Base-by-base conservation (phyloP, 2,329 filamentous ascomycete species). In the Aureobasidium sp. region DNA sequence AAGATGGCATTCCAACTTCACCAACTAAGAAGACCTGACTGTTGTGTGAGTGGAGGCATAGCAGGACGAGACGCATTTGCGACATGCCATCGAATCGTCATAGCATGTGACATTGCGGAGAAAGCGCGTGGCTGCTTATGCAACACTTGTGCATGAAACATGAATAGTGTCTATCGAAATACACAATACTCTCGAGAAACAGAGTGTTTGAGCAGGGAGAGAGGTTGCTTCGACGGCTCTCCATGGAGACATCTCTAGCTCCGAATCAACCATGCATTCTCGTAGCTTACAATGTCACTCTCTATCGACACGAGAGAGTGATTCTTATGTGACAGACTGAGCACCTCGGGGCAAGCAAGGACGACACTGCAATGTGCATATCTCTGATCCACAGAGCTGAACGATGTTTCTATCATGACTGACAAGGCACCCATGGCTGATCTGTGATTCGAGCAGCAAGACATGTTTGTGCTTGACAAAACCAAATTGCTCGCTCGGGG, bases 31-130 rank as follows among this genome's bases (percentile, higher is more conserved):
- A 42, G 38, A 47, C 17, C 45, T 47, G 45, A 31, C 4, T 42
- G 19, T 42, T 19, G 27, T 49, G 46, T 35, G n/a, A 35, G 46
- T 37, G 46, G 25, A 50, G 23, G 31, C 43, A 46, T 25, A 27
- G 38, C 19, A 45, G 13, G 21, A 23, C 46, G 13, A 49, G 46
- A 50, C 46, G 46, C 46, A 29, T 50, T 50, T 37, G 46, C 13
- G 33, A 15, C 33, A 35, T 35, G 33, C 33, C 13, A 8, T 15
- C 33, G 13, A 6, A 35, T 23, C 46, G 46, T 50, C 46, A 50
- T 50, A n/a, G 46, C 46, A 50, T 50, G 46, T 50, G 46, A 50
- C 46, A 23, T 13, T 35, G 46, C 46, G 46, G 51, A 42, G 51
- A 42, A 31, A 6, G 19, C 40, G 21, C 21, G 19, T 17, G 21